Evolutionary conservation across 441 rosid genomes (phyloP), one percentile per base, ranked within the genome.

Genomic region (Brassica balearica): DNA sequence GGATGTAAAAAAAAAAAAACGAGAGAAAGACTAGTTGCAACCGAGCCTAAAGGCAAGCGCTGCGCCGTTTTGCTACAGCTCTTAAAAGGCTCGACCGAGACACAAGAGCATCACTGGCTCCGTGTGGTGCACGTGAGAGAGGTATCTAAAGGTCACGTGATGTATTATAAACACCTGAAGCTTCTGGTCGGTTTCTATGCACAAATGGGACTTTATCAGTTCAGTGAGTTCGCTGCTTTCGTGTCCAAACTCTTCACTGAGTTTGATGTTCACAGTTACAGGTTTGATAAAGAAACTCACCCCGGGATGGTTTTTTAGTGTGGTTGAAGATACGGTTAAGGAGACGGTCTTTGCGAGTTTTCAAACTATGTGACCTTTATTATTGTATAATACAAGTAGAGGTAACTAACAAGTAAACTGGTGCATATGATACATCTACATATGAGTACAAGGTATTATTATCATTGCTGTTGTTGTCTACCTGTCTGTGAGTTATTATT

Each of bases 71-170:
- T 93, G 78, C 74, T 73, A 58, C 93, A 85, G 74, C 81, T 95
- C 77, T 85, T 29, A 29, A 6, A 29, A 29, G 34, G 34, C 34
- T 29, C 34, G 34, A 29, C 34, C 34, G 34, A 86, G 46, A 81
- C 88, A 7, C 97, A 91, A 56, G 97, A 92, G 80, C 77, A 86
- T 80, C 88, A 92, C 73, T 95, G 98, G 97, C 78, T 93, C n/a
- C 97, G 98, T 19, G 97, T 85, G 2, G 93, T 91, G 12, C 88
- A 91, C 72, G 99, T 95, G 12, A 87, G 72, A 79, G 97, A 92
- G 64, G 97, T 95, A 62, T 92, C 97, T 23, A 84, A 80, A 76
- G 89, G 89, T 10, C 97, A 91, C 9, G 74, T 91, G 19, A 72
- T 90, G 84, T 95, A 6, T 86, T 89, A 25, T 88, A 92, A 67